Conservation (phyloP, 768 basidiomycete species). For the Boletus huronensis region DNA sequence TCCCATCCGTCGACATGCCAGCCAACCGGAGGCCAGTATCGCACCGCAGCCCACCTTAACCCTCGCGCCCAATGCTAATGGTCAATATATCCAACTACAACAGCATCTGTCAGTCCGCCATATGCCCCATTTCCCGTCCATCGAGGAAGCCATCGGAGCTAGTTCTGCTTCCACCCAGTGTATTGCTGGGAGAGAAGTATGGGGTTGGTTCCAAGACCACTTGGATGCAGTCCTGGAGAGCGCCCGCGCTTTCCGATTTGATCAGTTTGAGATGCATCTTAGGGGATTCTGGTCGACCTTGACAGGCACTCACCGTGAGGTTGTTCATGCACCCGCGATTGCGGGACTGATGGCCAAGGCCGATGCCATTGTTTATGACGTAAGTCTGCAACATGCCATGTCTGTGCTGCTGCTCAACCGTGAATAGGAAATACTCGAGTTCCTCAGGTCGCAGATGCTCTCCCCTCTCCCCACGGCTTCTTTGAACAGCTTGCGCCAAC, state of each 20-base stretch:
- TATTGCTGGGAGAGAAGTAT: constrained; percentile 80
- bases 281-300: constrained; percentile 83
- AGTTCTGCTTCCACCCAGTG: constrained; percentile 73
- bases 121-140: constrained; percentile 76
- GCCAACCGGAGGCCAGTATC: constrained; percentile 53
- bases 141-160: constrained; percentile 78
- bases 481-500: constrained; percentile 67
- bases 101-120: constrained; percentile 66
- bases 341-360: constrained; percentile 87
- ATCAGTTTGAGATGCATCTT: constrained; percentile 86
- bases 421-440: constrained; percentile 79
- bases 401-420: constrained; percentile 16
- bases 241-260: constrained; percentile 74
- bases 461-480: constrained; percentile 68
- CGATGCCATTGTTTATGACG: constrained; percentile 88
- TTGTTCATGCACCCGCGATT: constrained; percentile 85
- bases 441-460: constrained; percentile 80
- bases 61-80: constrained; percentile 42
- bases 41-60: constrained; percentile 57
- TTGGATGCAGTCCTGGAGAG: constrained; percentile 78
- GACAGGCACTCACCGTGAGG: constrained; percentile 73
- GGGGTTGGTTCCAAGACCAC: constrained; percentile 92
- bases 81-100: constrained; percentile 47
- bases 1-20: constrained; percentile 69
- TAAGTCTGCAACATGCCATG: constrained; percentile 41